Base-by-base conservation (phyloP, 2,329 filamentous ascomycete genomes). In the Plectosphaerella sp. region DNA sequence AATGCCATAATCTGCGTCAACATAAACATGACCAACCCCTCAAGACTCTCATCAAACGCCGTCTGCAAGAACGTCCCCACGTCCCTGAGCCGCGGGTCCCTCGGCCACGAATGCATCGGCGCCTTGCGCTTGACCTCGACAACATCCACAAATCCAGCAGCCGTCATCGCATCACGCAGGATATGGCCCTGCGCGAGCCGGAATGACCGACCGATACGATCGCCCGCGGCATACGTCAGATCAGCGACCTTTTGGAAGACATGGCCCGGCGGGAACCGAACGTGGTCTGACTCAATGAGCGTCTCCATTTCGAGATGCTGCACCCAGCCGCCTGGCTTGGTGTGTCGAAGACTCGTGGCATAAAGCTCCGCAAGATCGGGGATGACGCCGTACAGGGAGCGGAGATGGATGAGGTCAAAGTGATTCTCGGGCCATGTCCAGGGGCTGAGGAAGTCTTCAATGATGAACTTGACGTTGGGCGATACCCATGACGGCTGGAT, bases 351-450 rank as follows among this genome's bases (percentile, higher is more conserved):
- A 12, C 74, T 63, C 52, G 76, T 76, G 45, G 67, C 64, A 53
- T 84, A 70, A 14, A 84, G 63, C 35, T 74, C 70, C 28, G 74
- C 73, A 63, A 79, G 83, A 56, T 82, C 79, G 3, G 71, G 66
- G 55, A 84, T 75, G 48, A 74, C 73, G 43, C 82, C 81, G 4
- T 75, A 69, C 56, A 85, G 68, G 56, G 79, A 71, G 35, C 78
- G 75, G 3, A 77, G 76, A 61, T 84, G 82, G 57, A 86, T 78
- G 58, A 78, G 79, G 65, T 85, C 82, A 61, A 82, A 82, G 49
- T 73, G 67, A 41, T 76, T 62, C 3, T 70, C 61, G 2, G 74
- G 71, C 33, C 65, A 78, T 69, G 64, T 80, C 66, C 67, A 71
- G 0, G 64, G 65, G 8, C 59, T 71, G 58, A 79, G 77, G 28